Percentiles rank a stretch among this genome's conserved stretches.
Evolutionary conservation across 2,329 filamentous ascomycete species (phyloP).

Genomic region (Sporothrix globosa): DNA sequence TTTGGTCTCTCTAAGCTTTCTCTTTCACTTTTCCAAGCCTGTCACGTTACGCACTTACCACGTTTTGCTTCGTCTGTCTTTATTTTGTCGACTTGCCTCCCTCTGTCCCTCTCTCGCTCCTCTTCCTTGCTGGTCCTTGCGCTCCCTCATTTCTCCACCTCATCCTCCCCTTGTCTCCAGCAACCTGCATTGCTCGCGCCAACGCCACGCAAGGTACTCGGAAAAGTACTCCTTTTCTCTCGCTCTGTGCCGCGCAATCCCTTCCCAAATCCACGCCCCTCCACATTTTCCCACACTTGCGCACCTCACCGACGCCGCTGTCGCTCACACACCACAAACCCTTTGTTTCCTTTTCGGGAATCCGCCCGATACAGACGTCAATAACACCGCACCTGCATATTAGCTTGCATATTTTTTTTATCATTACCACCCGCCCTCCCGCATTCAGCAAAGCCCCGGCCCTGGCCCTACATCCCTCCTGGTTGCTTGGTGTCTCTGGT

Average conservation of each 20-base stretch:
- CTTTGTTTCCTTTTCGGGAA: constrained; percentile 32
- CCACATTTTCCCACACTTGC: constrained; percentile 20
- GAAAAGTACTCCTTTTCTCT: constrained; percentile 3
- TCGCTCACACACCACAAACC: not conserved
- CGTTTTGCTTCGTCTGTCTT: not conserved
- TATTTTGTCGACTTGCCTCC: not conserved
- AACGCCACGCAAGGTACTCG: not conserved
- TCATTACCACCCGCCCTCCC: constrained; percentile 25
- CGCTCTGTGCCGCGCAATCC: not conserved
- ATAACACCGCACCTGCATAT: constrained; percentile 31
- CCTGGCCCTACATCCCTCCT: constrained; percentile 10
- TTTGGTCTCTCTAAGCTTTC: not conserved
- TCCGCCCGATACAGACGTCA: constrained; percentile 29
- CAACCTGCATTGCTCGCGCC: constrained; percentile 9
- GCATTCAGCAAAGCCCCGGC: constrained; percentile 26
- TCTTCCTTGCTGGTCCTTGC: constrained; percentile 26
- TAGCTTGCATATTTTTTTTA: constrained; percentile 30
- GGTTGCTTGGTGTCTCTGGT: not conserved
- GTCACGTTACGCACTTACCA: not conserved
- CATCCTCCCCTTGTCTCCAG: not conserved
- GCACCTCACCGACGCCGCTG: not conserved
- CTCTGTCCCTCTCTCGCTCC: no score
- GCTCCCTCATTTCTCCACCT: constrained; percentile 17
- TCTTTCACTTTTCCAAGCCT: not conserved
- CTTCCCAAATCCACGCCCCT: constrained; percentile 25